Evolutionary conservation across 805 yeast genomes (phyloP).

Genomic region (Wickerhamomyces pijperi): DNA sequence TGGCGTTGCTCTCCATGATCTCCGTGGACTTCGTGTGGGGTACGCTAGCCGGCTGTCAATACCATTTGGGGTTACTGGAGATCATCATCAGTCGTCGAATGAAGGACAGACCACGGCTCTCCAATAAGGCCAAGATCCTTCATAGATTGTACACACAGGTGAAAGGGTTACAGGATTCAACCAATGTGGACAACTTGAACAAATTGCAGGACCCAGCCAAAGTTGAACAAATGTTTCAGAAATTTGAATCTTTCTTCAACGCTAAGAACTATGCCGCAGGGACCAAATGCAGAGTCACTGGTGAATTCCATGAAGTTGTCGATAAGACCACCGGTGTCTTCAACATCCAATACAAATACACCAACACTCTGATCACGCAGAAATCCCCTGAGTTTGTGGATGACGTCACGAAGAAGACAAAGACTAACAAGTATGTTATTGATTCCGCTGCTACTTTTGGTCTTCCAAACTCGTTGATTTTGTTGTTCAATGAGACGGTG

Average conservation of each 20-base stretch:
- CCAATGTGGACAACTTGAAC: slow-evolving; percentile 10
- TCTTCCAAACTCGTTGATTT: slow-evolving; percentile 67
- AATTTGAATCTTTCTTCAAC: slow-evolving; percentile 5
- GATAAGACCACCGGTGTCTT: slow-evolving; percentile 33
- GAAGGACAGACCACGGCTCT: slow-evolving; percentile 50
- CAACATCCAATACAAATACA: slow-evolving; percentile 25
- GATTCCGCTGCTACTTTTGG: slow-evolving; percentile 80
- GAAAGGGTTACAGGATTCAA: slow-evolving; percentile 68
- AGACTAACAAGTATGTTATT: slow-evolving; percentile 35
- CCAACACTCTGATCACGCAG: slow-evolving; percentile 1
- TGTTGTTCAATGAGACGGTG: slow-evolving; percentile 64
- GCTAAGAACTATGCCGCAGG: slow-evolving; percentile 15
- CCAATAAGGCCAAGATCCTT: slow-evolving; percentile 64
- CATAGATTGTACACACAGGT: slow-evolving; percentile 72
- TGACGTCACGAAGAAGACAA: slow-evolving; percentile 18
- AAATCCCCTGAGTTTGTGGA: slow-evolving; percentile 30
- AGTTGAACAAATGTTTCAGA: slow-evolving; percentile 5
- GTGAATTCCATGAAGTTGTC: slow-evolving; percentile 29
- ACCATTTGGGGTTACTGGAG: slow-evolving; percentile 69
- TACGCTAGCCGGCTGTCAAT: slow-evolving; percentile 73
- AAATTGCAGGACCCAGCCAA: slow-evolving; percentile 4
- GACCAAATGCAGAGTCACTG: slow-evolving; percentile 2
- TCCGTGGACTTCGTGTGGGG: slow-evolving; percentile 88
- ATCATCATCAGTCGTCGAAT: slow-evolving; percentile 60
- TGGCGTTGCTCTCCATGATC: slow-evolving; percentile 78